Evolutionary conservation across 352 stramenopile species (phyloP).

Genomic region (Pythium aphanidermatum): DNA sequence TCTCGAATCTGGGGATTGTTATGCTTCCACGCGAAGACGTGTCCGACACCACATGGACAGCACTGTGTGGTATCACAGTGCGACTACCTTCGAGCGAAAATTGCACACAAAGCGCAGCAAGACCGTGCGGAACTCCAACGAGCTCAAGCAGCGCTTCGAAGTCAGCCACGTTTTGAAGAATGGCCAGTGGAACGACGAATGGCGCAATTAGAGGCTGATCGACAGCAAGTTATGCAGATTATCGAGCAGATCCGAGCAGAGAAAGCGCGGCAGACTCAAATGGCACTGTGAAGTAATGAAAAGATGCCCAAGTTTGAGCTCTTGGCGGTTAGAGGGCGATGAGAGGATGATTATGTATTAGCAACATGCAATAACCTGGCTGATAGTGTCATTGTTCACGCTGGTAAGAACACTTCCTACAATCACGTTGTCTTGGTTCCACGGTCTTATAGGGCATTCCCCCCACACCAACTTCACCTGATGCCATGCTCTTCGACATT

Average conservation of each 20-base stretch:
- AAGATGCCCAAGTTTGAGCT: not conserved
- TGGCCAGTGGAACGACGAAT: slow-evolving; percentile 79
- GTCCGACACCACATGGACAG: slow-evolving; percentile 35
- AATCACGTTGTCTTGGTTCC: too few species aligned
- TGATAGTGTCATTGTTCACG: too few species aligned
- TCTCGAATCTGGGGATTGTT: slow-evolving; percentile 82
- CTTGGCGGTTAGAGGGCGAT: not conserved
- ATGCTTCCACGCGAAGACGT: slow-evolving; percentile 84
- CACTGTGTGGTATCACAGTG: slow-evolving; percentile 81
- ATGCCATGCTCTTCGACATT: too few species aligned
- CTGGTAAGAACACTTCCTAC: too few species aligned
- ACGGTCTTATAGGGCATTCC: too few species aligned
- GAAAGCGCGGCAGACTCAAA: slow-evolving; percentile 31
- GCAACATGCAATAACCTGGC: too few species aligned
- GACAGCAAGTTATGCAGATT: slow-evolving; percentile 68
- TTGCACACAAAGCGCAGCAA: slow-evolving; percentile 62
- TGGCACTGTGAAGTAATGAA: slow-evolving; percentile 5
- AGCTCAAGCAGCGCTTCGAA: slow-evolving; percentile 37
- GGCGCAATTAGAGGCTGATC: slow-evolving; percentile 70
- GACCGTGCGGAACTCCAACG: slow-evolving; percentile 54
- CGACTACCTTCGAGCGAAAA: slow-evolving; percentile 83
- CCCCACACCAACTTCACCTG: too few species aligned
- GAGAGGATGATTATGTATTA: not conserved
- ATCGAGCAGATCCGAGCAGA: slow-evolving; percentile 66
- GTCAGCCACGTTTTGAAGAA: slow-evolving; percentile 35